Base-by-base conservation (phyloP, 176 grass and related monocot genomes). In the Triticum aestivum region DNA sequence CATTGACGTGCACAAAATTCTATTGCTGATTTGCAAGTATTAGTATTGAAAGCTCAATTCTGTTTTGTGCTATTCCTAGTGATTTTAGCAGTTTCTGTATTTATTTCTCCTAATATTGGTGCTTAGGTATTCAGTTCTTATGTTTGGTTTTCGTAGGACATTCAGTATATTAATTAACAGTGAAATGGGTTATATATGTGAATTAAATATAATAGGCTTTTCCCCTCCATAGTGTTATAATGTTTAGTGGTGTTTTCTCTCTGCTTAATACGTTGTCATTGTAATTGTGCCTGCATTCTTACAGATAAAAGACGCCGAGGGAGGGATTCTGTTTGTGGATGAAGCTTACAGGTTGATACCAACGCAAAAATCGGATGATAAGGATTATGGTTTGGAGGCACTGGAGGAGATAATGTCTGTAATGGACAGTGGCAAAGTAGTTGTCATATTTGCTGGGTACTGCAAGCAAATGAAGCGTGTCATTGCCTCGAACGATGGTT, bases 391-490 rank as follows among this genome's bases (percentile, higher is more conserved):
- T 80, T 67, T 99, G 81, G 97, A 99, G 84, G 97, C 97, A 54
- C 75, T 99, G 83, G 97, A 99, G 90, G 97, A 99, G 85, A 99
- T 99, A 68, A 99, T 99, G 94, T 96, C 94, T 18, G 88, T 99
- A 38, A 99, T 99, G 97, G 97, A 99, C 77, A 89, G 86, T 83
- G 92, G 90, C 30, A 99, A 96, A 82, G 69, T 99, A 35, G 90
- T 94, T 33, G 88, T 99, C 58, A 85, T 99, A 88, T 99, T 99
- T 88, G 94, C 94, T 37, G 97, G 97, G 34, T 99, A 99, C 83
- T 92, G 78, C 15, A 87, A 99, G 75, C 97, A 90, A 47, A 99
- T 99, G 97, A 96, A 94, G 82, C 97, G 90, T 35, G 87, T 99
- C 75, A 99, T 99, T 9, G 15, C 89, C 29, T 95, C 97, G 2